Base-by-base conservation (phyloP, 257 asterid species). In the Linaria vulgaris region DNA sequence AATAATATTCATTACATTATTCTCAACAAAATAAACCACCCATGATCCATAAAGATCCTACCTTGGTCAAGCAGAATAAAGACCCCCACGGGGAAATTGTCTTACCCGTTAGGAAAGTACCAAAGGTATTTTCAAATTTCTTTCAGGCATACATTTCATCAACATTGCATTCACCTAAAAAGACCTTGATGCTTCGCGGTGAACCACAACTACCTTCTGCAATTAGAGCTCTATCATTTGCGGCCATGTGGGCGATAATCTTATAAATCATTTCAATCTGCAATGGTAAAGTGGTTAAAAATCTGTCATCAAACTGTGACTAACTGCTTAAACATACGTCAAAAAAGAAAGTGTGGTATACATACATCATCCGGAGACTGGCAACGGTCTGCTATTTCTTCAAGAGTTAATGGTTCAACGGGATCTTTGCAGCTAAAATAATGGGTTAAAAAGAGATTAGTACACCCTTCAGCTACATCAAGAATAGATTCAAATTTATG, bases 211-310 rank as follows among this genome's bases (percentile, higher is more conserved):
- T 85, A 43, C 99, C 99, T 85, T 94, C 99, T 11, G 88, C 97
- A 14, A 94, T 87, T 38, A 94, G 84, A 69, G 97, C 99, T 90
- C 99, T 85, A 72, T 90, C 97, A 53, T 94, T 94, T 44, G 99
- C 96, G 66, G 99, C 91, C 95, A 94, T 87, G 79, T 94, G 99
- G 0, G 90, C 86, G 6, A 94, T 73, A 24, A 94, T 90, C 92
- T 94, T 94, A 66, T 87, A 90, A 48, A 94, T 94, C 97, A 94
- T 94, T 70, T 94, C 99, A 74, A 94, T 86, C 99, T 94, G 97
- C 76, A 1, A 73, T 24, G 55, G 76, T 17, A 55, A 56, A 52
- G 46, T 23, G 47, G 43, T 20, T 45, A n/a, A 20, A 4, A 38
- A 67, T 16, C n/a, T 19, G 60, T 68, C 78, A 73, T 27, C 23